Base-by-base conservation (phyloP, 2,329 filamentous ascomycete genomes). In the Scytalidium sp. region DNA sequence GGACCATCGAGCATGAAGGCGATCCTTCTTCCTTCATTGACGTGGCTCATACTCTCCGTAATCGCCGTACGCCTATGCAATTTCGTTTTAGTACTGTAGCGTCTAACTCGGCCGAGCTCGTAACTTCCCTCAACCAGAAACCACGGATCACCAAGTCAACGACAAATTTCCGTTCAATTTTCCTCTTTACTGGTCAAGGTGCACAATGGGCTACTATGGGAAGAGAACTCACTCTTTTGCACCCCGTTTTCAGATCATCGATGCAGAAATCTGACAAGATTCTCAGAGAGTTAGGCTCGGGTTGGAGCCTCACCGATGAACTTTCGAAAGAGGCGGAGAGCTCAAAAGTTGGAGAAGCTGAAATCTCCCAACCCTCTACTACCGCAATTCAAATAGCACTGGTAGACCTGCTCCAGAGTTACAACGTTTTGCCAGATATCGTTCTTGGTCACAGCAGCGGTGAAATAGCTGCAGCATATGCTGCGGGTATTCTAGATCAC, bases 381-480 rank as follows among this genome's bases (percentile, higher is more conserved):
- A 75, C 74, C 0, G 72, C 75, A 0, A 51, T 80, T 2, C 77
- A 80, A 55, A 60, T 80, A 19, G 49, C 67, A 1, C 57, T 79
- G 1, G 67, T 73, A 0, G 63, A 72, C 13, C 62, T 79, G 3
- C 62, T 80, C 1, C 32, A 67, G 19, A 67, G 68, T 2, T 74
- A 66, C 61, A 68, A 66, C 1, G 60, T 77, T 20, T 57, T 49
- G 5, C 69, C 72, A 0, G 43, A 53, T 0, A 64, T 63, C 1
- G 73, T 76, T 0, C 62, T 69, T 2, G 73, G 75, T 2, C 75
- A 78, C 55, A 76, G 73, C 1, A 69, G 64, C 27, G 75, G 75
- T 13, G 75, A 78, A 50, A 76, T 78, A 23, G 74, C 58, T 1
- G 74, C 74, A 4, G 74, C 74, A 0, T 77, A 72, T 48, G 65